These are phyloP conservation scores for Actinomucor elegans DNA, from an alignment of 371 early-diverging fungal species.

Conservation along the genomic window DNA sequence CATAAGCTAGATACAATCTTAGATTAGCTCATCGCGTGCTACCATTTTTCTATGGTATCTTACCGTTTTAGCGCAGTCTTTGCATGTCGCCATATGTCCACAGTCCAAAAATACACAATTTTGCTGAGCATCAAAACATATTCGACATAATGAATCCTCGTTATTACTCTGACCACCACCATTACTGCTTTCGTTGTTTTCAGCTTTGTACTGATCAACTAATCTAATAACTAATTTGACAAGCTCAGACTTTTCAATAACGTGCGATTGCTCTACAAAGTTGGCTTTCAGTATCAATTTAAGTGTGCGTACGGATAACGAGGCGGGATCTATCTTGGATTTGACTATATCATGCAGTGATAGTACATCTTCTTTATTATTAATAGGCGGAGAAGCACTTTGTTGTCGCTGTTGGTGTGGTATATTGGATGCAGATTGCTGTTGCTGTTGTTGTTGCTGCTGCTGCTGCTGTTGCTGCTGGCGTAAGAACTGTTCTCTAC, in stretches of 20 bases:
- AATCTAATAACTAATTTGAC: constrained; percentile 45
- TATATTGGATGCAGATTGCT: background rate
- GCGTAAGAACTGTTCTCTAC: background rate
- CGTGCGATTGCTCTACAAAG: constrained; percentile 48
- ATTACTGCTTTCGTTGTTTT: constrained; percentile 3
- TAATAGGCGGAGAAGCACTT: background rate
- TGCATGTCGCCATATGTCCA: constrained; percentile 65
- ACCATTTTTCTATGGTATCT: background rate
- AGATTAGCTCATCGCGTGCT: background rate
- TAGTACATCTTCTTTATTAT: constrained; percentile 12
- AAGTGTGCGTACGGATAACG: constrained; percentile 52
- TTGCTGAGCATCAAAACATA: constrained; percentile 61
- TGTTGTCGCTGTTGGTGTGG: background rate
- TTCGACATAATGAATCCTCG: constrained; percentile 53
- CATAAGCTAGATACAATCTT: constrained; percentile 33
- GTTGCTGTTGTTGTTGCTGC: background rate
- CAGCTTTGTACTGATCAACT: constrained; percentile 36
- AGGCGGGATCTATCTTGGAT: constrained; percentile 40
- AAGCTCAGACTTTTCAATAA: constrained; percentile 57
- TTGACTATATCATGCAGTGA: constrained; percentile 33
- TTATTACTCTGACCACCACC: background rate
- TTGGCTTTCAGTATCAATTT: constrained; percentile 51
- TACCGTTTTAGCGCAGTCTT: constrained; percentile 62
- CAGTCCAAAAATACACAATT: constrained; percentile 62
- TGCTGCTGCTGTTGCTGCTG: background rate